Conservation (phyloP, 306 rosid genomes). For the Lathyrus sativus region DNA sequence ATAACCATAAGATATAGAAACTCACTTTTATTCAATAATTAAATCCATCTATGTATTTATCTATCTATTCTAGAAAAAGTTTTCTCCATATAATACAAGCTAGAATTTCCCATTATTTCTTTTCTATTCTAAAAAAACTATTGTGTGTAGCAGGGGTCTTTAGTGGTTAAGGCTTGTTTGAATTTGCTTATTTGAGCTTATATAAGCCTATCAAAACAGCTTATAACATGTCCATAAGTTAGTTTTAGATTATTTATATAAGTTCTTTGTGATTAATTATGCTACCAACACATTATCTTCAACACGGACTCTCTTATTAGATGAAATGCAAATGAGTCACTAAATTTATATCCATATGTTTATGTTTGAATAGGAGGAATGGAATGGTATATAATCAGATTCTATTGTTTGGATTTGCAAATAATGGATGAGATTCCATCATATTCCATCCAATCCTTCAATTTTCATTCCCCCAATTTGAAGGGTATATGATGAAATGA, state of each 20-base stretch:
- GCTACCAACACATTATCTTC: not conserved
- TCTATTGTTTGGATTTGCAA: too few relatives aligned
- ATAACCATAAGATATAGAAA: slow-evolving; percentile 4
- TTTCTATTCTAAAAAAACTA: not conserved
- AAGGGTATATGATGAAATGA: too few relatives aligned
- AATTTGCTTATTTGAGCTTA: not conserved
- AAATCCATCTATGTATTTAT: not conserved
- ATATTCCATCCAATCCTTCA: too few relatives aligned
- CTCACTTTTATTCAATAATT: not conserved
- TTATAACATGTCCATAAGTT: not conserved
- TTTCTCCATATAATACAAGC: not conserved
- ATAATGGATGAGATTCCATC: too few relatives aligned
- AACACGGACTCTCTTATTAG: too few relatives aligned
- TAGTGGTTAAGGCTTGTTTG: not conserved
- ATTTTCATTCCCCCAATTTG: too few relatives aligned
- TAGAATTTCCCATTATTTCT: not conserved
- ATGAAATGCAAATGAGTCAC: too few relatives aligned
- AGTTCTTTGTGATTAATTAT: not conserved
- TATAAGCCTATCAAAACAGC: not conserved
- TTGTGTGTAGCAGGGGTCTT: not conserved
- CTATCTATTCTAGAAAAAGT: not conserved
- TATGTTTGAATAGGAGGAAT: too few relatives aligned
- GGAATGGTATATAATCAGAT: too few relatives aligned
- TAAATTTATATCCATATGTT: too few relatives aligned
- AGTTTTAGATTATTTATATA: not conserved